phyloP scores from a whole-genome alignment of 805 yeast species.

The Teunomyces pallodes region DNA sequence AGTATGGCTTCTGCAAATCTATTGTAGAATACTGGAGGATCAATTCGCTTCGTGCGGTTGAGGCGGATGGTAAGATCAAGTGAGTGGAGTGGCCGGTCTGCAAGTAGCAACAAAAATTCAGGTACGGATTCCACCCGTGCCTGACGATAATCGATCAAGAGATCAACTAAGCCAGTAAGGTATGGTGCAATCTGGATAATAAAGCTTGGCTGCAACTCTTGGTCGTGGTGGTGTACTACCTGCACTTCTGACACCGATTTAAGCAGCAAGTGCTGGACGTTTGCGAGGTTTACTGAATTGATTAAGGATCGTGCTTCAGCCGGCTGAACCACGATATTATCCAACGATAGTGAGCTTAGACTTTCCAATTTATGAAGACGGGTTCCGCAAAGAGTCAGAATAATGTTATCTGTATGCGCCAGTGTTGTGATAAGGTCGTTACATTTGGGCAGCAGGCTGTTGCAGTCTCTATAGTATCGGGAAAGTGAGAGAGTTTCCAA shows the following conservation, averaged over 20 bases:
- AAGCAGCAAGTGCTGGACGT: constrained; percentile 28
- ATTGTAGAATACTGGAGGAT: constrained; percentile 5
- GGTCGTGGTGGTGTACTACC: constrained; percentile 4
- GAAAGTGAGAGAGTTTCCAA: constrained; percentile 19
- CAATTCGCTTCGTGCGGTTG: constrained; percentile 27
- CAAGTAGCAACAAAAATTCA: constrained; percentile 24
- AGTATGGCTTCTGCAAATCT: constrained; percentile 18
- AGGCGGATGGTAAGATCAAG: constrained; percentile 42
- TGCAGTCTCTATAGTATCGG: constrained; percentile 16
- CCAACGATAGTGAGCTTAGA: constrained; percentile 21
- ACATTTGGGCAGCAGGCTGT: constrained; percentile 13
- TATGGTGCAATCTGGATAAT: constrained; percentile 21
- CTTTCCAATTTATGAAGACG: constrained; percentile 10
- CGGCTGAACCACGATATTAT: constrained; percentile 20
- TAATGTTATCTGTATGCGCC: not conserved
- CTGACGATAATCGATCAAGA: constrained; percentile 43
- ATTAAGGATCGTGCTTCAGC: constrained; percentile 19
- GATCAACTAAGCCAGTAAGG: constrained; percentile 21
- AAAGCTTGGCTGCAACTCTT: constrained; percentile 19
- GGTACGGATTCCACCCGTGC: constrained; percentile 40
- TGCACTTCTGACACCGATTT: constrained; percentile 37
- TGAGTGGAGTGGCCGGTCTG: constrained; percentile 20
- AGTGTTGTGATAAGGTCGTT: constrained; percentile 10
- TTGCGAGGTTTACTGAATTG: constrained; percentile 16
- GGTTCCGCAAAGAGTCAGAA: constrained; percentile 9